phyloP scores from a whole-genome alignment of 345 rosid species.

The Syzygium oleosum region DNA sequence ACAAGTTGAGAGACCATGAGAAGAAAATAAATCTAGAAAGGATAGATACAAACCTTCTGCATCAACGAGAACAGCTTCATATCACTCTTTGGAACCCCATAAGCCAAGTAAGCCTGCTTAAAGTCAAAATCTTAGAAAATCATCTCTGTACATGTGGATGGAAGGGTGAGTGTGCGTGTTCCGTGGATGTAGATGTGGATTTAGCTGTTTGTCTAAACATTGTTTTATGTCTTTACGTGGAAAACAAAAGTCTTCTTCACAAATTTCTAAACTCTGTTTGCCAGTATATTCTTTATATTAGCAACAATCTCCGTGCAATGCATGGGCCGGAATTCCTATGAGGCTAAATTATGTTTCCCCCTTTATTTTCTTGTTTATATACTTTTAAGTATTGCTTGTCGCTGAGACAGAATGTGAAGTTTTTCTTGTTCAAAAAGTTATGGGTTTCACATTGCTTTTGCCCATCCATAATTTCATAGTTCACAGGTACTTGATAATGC shows the following conservation, averaged over 20 bases:
- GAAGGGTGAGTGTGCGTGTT: background rate
- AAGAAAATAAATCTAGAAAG: background rate
- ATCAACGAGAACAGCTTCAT: slow-evolving; percentile 86
- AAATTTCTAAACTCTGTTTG: background rate
- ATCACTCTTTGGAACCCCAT: slow-evolving; percentile 92
- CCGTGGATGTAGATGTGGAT: background rate
- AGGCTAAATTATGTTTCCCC: background rate
- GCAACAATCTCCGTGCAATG: background rate
- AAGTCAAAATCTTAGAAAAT: slow-evolving; percentile 3
- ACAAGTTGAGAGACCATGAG: background rate
- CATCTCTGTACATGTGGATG: background rate
- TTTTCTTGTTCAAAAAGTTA: background rate
- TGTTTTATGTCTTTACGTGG: background rate
- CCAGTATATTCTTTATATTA: background rate
- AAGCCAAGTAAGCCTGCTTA: slow-evolving; percentile 85
- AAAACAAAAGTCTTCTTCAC: background rate
- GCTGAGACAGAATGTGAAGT: background rate
- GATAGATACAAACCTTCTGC: slow-evolving; percentile 70
- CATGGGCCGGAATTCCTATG: background rate
- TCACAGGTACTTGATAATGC: background rate
- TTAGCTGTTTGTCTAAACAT: background rate
- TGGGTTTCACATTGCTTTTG: background rate
- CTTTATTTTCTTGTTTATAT: background rate
- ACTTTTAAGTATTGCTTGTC: background rate
- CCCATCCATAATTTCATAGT: background rate